These are phyloP conservation scores for Aspergillus nanangensis DNA, from an alignment of 495 filamentous ascomycete genomes.

Conservation along the genomic window DNA sequence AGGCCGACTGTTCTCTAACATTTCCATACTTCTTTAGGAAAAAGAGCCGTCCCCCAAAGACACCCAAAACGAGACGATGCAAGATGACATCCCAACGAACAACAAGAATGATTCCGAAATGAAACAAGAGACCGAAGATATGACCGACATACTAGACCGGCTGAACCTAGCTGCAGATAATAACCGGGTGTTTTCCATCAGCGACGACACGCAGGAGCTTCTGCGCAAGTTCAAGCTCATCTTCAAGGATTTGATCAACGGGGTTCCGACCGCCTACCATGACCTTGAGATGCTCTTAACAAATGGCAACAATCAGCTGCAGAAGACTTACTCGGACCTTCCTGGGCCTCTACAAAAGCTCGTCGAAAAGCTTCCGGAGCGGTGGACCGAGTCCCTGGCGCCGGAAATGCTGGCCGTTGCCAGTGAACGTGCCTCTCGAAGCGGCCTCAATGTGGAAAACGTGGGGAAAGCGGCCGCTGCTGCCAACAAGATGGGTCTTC, in stretches of 20 bases:
- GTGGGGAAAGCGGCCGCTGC: slow-evolving; percentile 44
- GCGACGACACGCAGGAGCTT: slow-evolving; percentile 73
- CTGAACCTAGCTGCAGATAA: slow-evolving; percentile 75
- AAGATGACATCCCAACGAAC: slow-evolving; percentile 15
- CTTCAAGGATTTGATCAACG: slow-evolving; percentile 86
- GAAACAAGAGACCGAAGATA: slow-evolving; percentile 65
- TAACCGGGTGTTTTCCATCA: slow-evolving; percentile 78
- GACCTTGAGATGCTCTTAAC: slow-evolving; percentile 81
- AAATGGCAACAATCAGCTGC: slow-evolving; percentile 69
- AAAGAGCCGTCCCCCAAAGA: slow-evolving; percentile 5
- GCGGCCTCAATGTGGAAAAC: slow-evolving; percentile 56
- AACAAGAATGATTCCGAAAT: slow-evolving; percentile 30
- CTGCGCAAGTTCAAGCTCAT: slow-evolving; percentile 80
- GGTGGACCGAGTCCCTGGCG: slow-evolving; percentile 66
- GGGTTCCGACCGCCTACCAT: slow-evolving; percentile 86
- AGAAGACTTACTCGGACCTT: slow-evolving; percentile 72
- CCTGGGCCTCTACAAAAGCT: slow-evolving; percentile 80
- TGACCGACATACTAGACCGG: slow-evolving; percentile 69
- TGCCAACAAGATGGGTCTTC: slow-evolving; percentile 46
- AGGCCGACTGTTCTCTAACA: too few relatives aligned
- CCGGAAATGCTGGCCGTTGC: slow-evolving; percentile 78
- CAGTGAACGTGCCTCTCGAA: slow-evolving; percentile 62
- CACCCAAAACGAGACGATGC: slow-evolving; percentile 6
- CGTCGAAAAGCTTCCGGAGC: slow-evolving; percentile 77
- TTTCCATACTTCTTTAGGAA: neutral